Evolutionary conservation across 1,284 basidiomycete genomes (phyloP), one percentile per base, ranked within the genome.

Genomic region (Austropuccinia psidii): DNA sequence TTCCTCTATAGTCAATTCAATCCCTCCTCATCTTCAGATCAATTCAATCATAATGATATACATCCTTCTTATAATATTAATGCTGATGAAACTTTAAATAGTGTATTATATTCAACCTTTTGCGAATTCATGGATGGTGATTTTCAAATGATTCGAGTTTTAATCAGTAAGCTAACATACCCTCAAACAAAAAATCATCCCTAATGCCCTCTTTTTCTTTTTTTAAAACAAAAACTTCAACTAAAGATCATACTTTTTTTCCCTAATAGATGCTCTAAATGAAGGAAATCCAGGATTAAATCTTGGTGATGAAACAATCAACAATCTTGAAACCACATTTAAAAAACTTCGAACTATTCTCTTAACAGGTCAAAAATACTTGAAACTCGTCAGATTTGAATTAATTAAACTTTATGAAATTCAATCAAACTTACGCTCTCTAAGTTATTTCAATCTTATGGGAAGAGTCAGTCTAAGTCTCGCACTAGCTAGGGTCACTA

Each of bases 71-170:
- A 37, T 4, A 37, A 19, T 6, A 27, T 58, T 41, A 67, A 49
- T 47, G 70, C 74, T 0, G 78, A 79, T 33, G 78, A 79, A 49
- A 78, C 78, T 9, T 76, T 81, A 11, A 80, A 80, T 37, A 75
- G 77, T n/a, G 80, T 81, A 0, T 76, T 81, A 29, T 78, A 79
- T 68, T 76, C 77, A 27, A 78, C 80, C 24, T 80, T 80, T 55
- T 77, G 78, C 68, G 80, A 81, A 43, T 80, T 80, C 58, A 77
- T 81, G 73, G 80, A 80, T 39, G 80, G 80, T 29, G 80, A 81
- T 73, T 81, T 81, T 70, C 76, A 78, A 67, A 78, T 78, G 77
- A 77, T 79, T 37, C 43, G 78, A 31, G 77, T 78, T 27, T 61
- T 81, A 43, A 77, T 81, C 74, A 79, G 76, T 77, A 55, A 49